Evolutionary conservation across 441 rosid genomes (phyloP).

Genomic region (Erodium texanum): DNA sequence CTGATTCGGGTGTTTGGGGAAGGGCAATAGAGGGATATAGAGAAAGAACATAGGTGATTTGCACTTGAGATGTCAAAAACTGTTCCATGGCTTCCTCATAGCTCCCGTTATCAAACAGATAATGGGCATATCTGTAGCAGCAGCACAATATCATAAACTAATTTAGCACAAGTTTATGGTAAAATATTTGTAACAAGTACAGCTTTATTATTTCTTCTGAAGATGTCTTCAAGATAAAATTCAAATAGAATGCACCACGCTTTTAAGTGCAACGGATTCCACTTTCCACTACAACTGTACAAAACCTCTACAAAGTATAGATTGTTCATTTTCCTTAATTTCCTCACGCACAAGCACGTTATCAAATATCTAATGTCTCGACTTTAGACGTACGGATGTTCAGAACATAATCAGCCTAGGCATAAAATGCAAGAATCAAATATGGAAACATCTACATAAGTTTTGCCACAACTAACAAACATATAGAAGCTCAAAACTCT

Average conservation of each 20-base stretch:
- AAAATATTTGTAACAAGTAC: not conserved
- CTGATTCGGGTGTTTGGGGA: slow-evolving; percentile 74
- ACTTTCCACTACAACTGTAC: not conserved
- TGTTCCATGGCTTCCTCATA: slow-evolving; percentile 99
- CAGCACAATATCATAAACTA: not conserved
- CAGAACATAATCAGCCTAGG: too few relatives aligned
- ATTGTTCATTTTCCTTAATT: not conserved
- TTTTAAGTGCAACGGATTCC: not conserved
- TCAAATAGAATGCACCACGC: not conserved
- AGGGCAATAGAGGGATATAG: slow-evolving; percentile 78
- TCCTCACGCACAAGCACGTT: not conserved
- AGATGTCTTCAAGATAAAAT: not conserved
- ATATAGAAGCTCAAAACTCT: too few relatives aligned
- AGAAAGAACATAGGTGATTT: slow-evolving; percentile 89
- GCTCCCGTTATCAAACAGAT: slow-evolving; percentile 85
- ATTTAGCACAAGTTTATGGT: not conserved
- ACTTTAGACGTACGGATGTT: too few relatives aligned
- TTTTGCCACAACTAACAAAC: too few relatives aligned
- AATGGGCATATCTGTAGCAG: slow-evolving; percentile 74
- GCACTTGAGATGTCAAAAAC: slow-evolving; percentile 92
- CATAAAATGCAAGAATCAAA: too few relatives aligned
- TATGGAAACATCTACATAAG: too few relatives aligned
- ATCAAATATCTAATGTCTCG: too few relatives aligned
- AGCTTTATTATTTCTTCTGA: not conserved
- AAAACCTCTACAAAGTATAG: not conserved